Evolutionary conservation across 345 rosid species (phyloP).

Genomic region (Nasturtium officinale): DNA sequence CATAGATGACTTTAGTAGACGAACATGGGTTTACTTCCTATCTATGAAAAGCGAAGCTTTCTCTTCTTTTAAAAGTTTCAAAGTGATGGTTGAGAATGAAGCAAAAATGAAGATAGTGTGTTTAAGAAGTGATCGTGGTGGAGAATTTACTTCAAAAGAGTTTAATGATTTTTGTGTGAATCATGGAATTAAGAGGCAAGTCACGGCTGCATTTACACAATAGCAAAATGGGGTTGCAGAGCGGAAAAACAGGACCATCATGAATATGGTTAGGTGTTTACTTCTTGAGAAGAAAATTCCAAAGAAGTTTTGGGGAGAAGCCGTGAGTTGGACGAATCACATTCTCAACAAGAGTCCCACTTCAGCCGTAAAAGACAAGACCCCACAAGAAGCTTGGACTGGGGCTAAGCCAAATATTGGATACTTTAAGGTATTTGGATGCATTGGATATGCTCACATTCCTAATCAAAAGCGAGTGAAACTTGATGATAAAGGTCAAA

Average conservation of each 20-base stretch:
- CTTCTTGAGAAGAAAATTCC: not conserved
- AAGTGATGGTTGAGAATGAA: not conserved
- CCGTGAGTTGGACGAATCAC: not conserved
- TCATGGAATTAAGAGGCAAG: not conserved
- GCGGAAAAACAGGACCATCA: too few species aligned
- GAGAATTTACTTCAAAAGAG: not conserved
- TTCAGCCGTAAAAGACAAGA: too few species aligned
- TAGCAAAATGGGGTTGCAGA: not conserved
- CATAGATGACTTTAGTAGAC: not conserved
- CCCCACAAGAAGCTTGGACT: too few species aligned
- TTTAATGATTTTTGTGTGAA: not conserved
- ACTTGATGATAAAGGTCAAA: not conserved
- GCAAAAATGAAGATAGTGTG: too few species aligned
- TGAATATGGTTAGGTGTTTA: not conserved
- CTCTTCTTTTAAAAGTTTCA: not conserved
- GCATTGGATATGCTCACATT: not conserved
- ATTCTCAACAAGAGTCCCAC: too few species aligned
- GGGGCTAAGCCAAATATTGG: too few species aligned
- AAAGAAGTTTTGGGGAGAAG: not conserved
- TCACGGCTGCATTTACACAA: not conserved
- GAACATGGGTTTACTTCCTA: not conserved
- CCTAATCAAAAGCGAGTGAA: not conserved
- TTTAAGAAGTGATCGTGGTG: not conserved
- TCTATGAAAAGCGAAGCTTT: not conserved
- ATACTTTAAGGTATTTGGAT: not conserved